phyloP scores from a whole-genome alignment of 768 basidiomycete genomes.

The Suillus subalutaceus region DNA sequence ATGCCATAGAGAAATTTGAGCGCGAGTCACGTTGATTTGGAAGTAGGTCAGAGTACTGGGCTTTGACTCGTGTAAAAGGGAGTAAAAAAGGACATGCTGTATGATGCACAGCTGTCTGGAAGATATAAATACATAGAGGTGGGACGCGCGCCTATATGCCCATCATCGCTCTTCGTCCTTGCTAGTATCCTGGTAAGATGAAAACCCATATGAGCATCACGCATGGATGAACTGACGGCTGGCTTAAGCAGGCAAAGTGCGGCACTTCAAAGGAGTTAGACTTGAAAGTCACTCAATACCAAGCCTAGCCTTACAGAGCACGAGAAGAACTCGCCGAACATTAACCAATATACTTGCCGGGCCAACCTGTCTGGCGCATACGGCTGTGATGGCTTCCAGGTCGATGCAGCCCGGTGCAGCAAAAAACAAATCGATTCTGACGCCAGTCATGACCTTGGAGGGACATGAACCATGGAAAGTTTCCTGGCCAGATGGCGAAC shows the following conservation, averaged over 20 bases:
- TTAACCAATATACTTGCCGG: not conserved
- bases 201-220: not conserved
- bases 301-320: not conserved
- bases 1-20: too few species aligned
- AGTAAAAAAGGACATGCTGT: not conserved
- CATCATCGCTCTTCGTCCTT: not conserved
- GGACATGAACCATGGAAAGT: not conserved
- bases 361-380: not conserved
- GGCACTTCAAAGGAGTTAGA: too few species aligned
- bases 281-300: not conserved
- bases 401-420: not conserved
- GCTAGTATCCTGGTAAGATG: not conserved
- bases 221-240: not conserved
- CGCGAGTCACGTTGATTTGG: too few species aligned
- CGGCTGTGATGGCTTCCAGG: not conserved
- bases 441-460: not conserved
- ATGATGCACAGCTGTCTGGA: not conserved
- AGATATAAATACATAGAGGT: not conserved
- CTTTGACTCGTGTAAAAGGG: too few species aligned
- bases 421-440: not conserved
- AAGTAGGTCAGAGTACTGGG: too few species aligned
- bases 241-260: not conserved
- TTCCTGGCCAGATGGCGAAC: fast-evolving
- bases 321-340: not conserved
- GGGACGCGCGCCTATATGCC: not conserved